Evolutionary conservation across 2,329 filamentous ascomycete species (phyloP), one percentile per base, ranked within the genome.

Genomic region (Endoconidiophora polonica): DNA sequence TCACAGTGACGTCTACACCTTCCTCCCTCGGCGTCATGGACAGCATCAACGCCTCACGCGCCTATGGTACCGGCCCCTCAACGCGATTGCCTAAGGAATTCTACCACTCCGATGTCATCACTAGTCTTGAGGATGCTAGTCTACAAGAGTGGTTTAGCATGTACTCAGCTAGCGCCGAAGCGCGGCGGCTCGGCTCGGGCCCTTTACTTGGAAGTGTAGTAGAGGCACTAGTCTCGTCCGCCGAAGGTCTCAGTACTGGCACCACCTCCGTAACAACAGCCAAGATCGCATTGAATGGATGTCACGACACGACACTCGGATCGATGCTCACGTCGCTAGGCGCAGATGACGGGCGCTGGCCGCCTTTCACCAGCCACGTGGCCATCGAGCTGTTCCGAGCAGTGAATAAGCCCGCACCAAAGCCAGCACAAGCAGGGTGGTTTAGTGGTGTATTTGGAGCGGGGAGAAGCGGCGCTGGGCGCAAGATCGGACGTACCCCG

Each of bases 141-240:
- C 79, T 88, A 0, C 88, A 98, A 59, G 91, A 96, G 66, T 96
- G 91, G 91, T 96, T 83, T 62, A 69, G 76, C 18, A 90, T 91
- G 2, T 96, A 93, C 62, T 73, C 73, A 52, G 88, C 95, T 64
- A 87, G 78, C 54, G 67, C 68, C 40, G 91, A 96, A 64, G 96
- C 94, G 65, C 81, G 90, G n/a, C 77, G 74, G 56, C 71, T 96
- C 2, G 91, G 90, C 2, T 91, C 95, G 55, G 91, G 91, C 24
- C 76, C 74, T 9, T 69, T 96, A 7, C 70, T 94, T 60, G 90
- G 87, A 26, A 90, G 96, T 59, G 65, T 96, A 16, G 81, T 88
- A 10, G 72, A 77, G 54, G 73, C 82, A 42, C 87, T 88, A 81
- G 76, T 83, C 24, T 70, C 72, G 22, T 77, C 73, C 57, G 73